Evolutionary conservation across 2,329 filamentous ascomycete genomes (phyloP), one percentile per base, ranked within the genome.

Genomic region (Exophiala lecanii-corni): DNA sequence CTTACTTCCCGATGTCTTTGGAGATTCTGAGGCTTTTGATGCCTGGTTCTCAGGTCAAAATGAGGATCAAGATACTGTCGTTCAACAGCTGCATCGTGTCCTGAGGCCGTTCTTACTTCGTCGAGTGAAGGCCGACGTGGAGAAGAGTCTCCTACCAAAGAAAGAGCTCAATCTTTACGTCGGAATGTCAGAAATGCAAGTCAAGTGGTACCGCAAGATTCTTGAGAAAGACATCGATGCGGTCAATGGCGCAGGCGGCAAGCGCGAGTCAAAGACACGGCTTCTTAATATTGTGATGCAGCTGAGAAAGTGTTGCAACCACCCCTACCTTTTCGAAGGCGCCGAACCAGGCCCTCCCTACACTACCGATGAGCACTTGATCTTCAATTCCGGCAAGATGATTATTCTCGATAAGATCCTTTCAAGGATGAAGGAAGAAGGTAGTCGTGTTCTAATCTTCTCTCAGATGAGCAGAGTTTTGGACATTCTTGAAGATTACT

Each of bases 201-300:
- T 96, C 55, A 94, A 92, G 62, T 98, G 92, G 91, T 98, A 98
- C 62, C 86, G 95, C 65, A 97, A 96, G 71, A 98, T 98, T 56
- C 73, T 98, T 2, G 92, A 98, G 61, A 98, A 97, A 69, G 92
- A 98, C 59, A 98, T 98, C 50, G 92, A 98, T 64, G 92, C 92
- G 10, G 91, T 98, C 58, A 98, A 98, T 56, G 92, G 92, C 49
- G 92, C 91, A 20, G 88, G 85, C 51, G 92, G 92, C 38, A 98
- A 96, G 69, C 85, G 89, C 47, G 92, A 98, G 68, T 97, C 91
- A 21, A 98, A 98, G 71, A 98, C 92, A 1, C 82, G 92, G 52
- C 77, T 98, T 16, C 75, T 98, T 53, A 98, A 98, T 68, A 98
- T 98, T 60, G 92, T 98, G 57, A 98, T 98, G 92, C 92, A 98